A percentile compares a stretch with the other conserved stretches of the same genome.
phyloP scores from a whole-genome alignment of 371 early-diverging fungal species.

The Chytridiales sp. region DNA sequence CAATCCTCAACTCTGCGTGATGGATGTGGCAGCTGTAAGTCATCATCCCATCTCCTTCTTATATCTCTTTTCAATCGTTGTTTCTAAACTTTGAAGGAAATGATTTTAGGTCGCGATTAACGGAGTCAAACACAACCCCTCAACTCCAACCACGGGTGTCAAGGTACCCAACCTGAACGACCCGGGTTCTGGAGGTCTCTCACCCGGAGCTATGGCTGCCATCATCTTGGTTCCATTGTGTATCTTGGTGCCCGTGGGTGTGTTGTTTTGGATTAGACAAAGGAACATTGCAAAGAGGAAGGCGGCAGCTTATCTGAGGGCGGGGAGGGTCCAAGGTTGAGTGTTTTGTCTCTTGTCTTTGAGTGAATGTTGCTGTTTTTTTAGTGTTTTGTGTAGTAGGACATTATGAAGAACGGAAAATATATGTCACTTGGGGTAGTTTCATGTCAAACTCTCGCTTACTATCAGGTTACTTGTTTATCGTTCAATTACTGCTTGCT shows the following conservation, averaged over 20 bases:
- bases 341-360: too few species aligned
- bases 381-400: too few species aligned
- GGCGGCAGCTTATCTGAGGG: neutral
- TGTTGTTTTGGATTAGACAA: neutral
- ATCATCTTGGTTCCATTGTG: neutral
- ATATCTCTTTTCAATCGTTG: neutral
- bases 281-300: constrained; percentile 8
- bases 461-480: too few species aligned
- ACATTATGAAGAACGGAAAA: too few species aligned
- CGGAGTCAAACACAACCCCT: neutral
- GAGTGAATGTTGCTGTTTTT: too few species aligned
- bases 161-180: neutral
- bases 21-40: constrained; percentile 2
- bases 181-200: neutral
- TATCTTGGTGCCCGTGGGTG: neutral
- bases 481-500: too few species aligned
- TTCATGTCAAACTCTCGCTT: too few species aligned
- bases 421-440: too few species aligned
- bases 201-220: neutral
- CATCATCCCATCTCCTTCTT: too few species aligned
- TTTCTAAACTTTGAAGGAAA: neutral
- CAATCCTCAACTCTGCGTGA: neutral
- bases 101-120: neutral
- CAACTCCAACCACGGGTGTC: neutral
- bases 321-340: too few species aligned